Evolutionary conservation across 2,329 filamentous ascomycete genomes (phyloP), one percentile per base, ranked within the genome.

Genomic region (Alternaria brassicicola): DNA sequence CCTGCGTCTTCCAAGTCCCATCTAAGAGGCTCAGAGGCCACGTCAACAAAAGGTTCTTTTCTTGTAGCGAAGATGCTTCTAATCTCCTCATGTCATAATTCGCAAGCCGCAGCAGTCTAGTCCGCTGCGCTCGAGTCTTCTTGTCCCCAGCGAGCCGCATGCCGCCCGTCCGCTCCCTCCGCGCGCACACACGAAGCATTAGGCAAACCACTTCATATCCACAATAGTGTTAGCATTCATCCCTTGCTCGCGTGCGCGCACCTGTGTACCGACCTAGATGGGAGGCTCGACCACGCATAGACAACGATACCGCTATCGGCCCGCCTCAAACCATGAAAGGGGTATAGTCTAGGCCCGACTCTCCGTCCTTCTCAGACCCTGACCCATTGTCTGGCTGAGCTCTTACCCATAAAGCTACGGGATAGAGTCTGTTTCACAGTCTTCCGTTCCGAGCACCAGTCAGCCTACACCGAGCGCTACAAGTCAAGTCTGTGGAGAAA

Each of bases 361-460:
- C 19, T 3, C 19, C 23, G 36, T 21, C 17, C 35, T 21, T 38
- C 43, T 36, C 46, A 39, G 38, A 51, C 46, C 53, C 30, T 30
- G 35, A 25, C 43, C 35, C 45, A 26, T 25, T 23, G 3, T 31
- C 17, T 49, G 26, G 43, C 19, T 49, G 30, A 42, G 12, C 36
- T 43, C 53, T 55, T 41, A 52, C 41, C 53, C 53, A 33, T n/a
- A 19, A 36, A 55, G 19, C 30, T 17, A 33, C 38, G 41, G 38
- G 43, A n/a, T 23, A 36, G 33, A 51, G 46, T 42, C 30, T 35
- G 53, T 55, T 55, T 55, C 53, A 55, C 38, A 12, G 26, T 31
- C 30, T 45, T 39, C 30, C 30, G 30, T 31, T 13, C 48, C 53
- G 17, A 55, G 26, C 12, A 35, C 36, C 45, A 43, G 45, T 51